phyloP scores from a whole-genome alignment of 306 rosid genomes.

The Vigna nakashimae region DNA sequence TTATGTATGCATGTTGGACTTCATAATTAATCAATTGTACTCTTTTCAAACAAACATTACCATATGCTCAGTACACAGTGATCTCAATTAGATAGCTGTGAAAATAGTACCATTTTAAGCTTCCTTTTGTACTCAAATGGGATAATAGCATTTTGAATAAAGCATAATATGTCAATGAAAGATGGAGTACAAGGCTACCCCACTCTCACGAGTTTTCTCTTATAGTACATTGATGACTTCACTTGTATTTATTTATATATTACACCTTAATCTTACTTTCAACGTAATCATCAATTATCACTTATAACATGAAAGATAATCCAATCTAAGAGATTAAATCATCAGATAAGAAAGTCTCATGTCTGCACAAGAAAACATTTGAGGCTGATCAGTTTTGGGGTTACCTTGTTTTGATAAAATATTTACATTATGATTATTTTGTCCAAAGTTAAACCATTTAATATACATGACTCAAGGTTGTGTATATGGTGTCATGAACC shows the following conservation, averaged over 20 bases:
- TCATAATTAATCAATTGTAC: background rate
- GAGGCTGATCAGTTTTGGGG: background rate
- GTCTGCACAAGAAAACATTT: background rate
- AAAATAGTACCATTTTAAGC: background rate
- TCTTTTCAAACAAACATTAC: background rate
- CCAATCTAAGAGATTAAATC: background rate
- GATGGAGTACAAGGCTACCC: background rate
- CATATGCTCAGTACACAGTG: background rate
- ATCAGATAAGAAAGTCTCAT: background rate
- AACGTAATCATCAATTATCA: background rate
- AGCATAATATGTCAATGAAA: background rate
- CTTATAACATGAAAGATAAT: background rate
- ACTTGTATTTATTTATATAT: background rate
- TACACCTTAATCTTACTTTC: background rate
- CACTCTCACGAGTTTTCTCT: too few relatives aligned
- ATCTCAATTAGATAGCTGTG: background rate
- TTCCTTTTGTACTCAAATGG: background rate
- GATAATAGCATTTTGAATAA: background rate
- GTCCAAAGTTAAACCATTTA: background rate
- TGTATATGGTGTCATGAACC: background rate
- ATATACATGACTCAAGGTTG: background rate
- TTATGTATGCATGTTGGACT: background rate
- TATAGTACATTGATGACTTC: background rate
- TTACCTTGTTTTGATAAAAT: background rate
- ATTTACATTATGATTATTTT: background rate